phyloP scores from a whole-genome alignment of 2,329 filamentous ascomycete species.

The Lomentospora prolificans region DNA sequence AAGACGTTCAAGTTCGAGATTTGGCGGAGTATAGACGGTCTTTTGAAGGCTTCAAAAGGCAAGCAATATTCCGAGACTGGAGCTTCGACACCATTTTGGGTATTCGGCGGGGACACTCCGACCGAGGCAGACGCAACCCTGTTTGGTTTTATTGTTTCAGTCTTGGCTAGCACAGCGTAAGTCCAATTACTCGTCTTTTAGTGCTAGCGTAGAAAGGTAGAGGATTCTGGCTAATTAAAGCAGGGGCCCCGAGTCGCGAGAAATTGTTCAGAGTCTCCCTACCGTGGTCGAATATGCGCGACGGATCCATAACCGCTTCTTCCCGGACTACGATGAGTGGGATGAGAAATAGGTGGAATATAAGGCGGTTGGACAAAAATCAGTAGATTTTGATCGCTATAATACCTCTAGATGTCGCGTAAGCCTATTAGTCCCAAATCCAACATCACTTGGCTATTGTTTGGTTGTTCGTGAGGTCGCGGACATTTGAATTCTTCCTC shows the following conservation, averaged over 20 bases:
- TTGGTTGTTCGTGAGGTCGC: too few species aligned
- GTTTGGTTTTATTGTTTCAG: slow-evolving; percentile 48
- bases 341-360: too few species aligned
- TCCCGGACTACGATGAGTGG: slow-evolving; percentile 44
- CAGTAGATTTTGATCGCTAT: too few species aligned
- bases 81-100: slow-evolving; percentile 39
- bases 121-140: slow-evolving; percentile 48
- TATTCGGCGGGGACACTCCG: slow-evolving; percentile 40
- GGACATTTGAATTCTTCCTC: too few species aligned
- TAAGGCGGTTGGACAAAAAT: too few species aligned
- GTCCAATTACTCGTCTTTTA: slow-evolving; percentile 18
- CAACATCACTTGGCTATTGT: too few species aligned
- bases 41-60: slow-evolving; percentile 31
- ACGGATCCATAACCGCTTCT: slow-evolving; percentile 45
- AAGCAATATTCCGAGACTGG: too few species aligned
- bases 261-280: slow-evolving; percentile 35
- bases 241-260: slow-evolving; percentile 36
- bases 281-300: slow-evolving; percentile 43
- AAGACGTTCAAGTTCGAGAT: slow-evolving; percentile 33
- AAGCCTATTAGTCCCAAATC: too few species aligned
- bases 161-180: slow-evolving; percentile 42
- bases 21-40: slow-evolving; percentile 40
- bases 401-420: too few species aligned
- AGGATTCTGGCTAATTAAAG: not conserved
- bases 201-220: not conserved